Evolutionary conservation across 495 filamentous ascomycete species (phyloP).

Genomic region (Xylaria bambusicola): DNA sequence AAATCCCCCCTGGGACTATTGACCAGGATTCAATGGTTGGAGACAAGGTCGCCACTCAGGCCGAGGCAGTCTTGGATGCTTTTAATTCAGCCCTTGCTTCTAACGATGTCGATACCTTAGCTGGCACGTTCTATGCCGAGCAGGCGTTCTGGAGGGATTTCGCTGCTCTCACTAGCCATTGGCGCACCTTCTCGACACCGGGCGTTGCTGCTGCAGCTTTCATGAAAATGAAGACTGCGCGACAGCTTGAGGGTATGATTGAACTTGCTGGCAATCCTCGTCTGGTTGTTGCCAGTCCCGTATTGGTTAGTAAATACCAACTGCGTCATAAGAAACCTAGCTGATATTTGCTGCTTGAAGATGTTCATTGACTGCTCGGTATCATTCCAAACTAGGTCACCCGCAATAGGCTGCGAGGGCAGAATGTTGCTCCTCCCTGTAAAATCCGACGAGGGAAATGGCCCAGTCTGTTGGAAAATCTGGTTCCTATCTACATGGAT

Average conservation of each 20-base stretch:
- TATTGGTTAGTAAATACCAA: neutral
- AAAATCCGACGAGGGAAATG: slow-evolving; percentile 9
- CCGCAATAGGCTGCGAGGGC: slow-evolving; percentile 27
- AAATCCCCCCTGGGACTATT: slow-evolving; percentile 21
- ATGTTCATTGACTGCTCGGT: slow-evolving; percentile 32
- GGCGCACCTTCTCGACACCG: slow-evolving; percentile 29
- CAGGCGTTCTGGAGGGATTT: slow-evolving; percentile 38
- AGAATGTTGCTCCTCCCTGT: slow-evolving; percentile 32
- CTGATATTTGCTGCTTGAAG: slow-evolving; percentile 10
- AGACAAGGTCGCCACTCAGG: slow-evolving; percentile 6
- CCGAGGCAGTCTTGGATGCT: neutral
- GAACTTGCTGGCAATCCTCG: neutral
- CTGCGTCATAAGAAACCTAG: neutral
- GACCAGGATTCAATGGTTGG: slow-evolving; percentile 13
- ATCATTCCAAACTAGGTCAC: slow-evolving; percentile 28
- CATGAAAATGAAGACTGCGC: slow-evolving; percentile 20
- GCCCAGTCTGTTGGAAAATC: slow-evolving; percentile 32
- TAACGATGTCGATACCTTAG: slow-evolving; percentile 21
- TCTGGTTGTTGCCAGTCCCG: neutral
- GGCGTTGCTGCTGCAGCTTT: slow-evolving; percentile 24
- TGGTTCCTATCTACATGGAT: slow-evolving; percentile 38
- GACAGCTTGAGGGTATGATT: slow-evolving; percentile 15
- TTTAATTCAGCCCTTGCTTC: slow-evolving; percentile 18
- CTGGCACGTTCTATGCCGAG: slow-evolving; percentile 20
- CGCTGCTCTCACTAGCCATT: slow-evolving; percentile 33